Conservation (phyloP, 768 basidiomycete species). For the Tricholoma sp. region DNA sequence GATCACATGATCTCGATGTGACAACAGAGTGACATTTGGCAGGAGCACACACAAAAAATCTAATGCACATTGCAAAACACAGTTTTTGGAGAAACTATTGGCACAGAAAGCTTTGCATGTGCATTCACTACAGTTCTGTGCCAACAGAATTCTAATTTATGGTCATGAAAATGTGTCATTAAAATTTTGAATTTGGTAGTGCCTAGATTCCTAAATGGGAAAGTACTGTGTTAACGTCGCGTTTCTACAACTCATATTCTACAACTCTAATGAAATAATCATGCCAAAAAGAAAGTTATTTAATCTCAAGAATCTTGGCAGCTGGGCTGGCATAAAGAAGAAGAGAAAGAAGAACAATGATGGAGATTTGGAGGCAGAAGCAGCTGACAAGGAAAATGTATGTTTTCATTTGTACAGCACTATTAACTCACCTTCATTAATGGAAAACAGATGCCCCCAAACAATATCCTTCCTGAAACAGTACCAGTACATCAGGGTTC, state of each 20-base stretch:
- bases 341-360: conserved; percentile 1
- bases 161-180: neutral
- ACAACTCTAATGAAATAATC: too few relatives aligned
- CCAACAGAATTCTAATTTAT: neutral
- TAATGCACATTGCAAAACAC: neutral
- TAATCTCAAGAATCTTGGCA: conserved; percentile 6
- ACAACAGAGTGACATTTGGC: neutral
- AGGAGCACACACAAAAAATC: neutral
- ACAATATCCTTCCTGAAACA: neutral
- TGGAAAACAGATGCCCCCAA: neutral
- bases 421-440: neutral
- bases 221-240: neutral
- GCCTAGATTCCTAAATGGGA: neutral
- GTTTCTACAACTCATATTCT: neutral
- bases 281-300: conserved; percentile 4
- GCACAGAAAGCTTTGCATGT: neutral
- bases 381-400: neutral
- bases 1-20: neutral
- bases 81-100: neutral
- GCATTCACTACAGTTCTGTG: neutral
- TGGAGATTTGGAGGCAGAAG: neutral
- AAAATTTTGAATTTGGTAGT: neutral
- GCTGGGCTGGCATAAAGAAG: too few relatives aligned
- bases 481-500: neutral
- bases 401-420: neutral